Evolutionary conservation across 2,329 filamentous ascomycete species (phyloP).

Genomic region (Macrophomina pseudophaseolina): DNA sequence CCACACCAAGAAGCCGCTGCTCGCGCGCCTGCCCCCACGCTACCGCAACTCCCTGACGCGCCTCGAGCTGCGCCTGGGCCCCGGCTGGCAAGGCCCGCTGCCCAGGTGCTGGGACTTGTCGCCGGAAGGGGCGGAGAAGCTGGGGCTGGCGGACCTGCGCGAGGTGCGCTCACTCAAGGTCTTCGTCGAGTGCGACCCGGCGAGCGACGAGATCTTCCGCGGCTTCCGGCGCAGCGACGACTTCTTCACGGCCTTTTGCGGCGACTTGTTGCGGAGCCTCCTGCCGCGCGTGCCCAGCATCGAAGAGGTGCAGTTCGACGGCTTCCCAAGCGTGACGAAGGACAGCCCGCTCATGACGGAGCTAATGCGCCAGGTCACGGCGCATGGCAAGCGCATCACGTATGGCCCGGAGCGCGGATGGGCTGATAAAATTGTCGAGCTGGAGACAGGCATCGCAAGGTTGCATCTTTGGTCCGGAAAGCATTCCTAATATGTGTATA

Average conservation of each 20-base stretch:
- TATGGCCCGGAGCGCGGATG: constrained; percentile 74
- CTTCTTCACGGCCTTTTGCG: constrained; percentile 73
- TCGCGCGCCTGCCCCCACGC: constrained; percentile 66
- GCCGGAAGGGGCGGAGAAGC: constrained; percentile 28
- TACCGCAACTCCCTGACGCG: constrained; percentile 67
- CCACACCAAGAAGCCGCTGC: constrained; percentile 73
- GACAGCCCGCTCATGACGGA: constrained; percentile 67
- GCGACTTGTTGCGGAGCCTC: constrained; percentile 61
- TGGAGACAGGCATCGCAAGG: constrained; percentile 29
- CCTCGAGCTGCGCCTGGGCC: constrained; percentile 73
- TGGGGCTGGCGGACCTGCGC: constrained; percentile 68
- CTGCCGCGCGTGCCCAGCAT: constrained; percentile 63
- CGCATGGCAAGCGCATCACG: constrained; percentile 52
- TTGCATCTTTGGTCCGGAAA: constrained; percentile 12
- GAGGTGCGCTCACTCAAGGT: constrained; percentile 66
- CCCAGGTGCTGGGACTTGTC: constrained; percentile 67
- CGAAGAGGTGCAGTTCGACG: constrained; percentile 70
- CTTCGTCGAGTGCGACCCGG: constrained; percentile 75
- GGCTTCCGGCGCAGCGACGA: constrained; percentile 69
- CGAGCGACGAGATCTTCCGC: constrained; percentile 65
- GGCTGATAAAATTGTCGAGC: constrained; percentile 54
- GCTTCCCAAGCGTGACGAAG: constrained; percentile 68
- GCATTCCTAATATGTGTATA: neutral
- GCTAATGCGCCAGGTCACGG: constrained; percentile 59
- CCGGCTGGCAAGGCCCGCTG: constrained; percentile 70